Base-by-base conservation (phyloP, 192 early-diverging fungal species). In the Coemansia sp. region DNA sequence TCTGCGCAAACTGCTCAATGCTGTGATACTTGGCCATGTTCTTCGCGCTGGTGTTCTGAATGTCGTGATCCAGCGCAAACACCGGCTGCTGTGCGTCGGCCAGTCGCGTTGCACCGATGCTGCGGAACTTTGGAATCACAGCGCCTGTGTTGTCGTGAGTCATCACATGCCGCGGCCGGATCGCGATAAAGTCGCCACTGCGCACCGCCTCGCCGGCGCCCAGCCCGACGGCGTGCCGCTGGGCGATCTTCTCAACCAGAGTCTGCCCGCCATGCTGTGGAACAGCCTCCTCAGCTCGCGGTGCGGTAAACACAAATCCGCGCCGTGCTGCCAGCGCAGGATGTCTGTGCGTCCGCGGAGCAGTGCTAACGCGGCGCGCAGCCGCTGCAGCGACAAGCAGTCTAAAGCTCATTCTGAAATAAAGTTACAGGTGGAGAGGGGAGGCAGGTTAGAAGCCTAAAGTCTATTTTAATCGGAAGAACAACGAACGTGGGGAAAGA, bases 141-240 rank as follows among this genome's bases (percentile, higher is more conserved):
- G 93, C 91, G 21, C 91, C 95, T 8, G 95, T 97, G 75, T 97
- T 99, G 73, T 99, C 95, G 77, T 99, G 95, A 6, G 97, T 97
- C 87, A 98, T 88, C 27, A 96, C 85, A 72, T 93, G 92, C 41
- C 92, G 87, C 11, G 97, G 97, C 35, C 85, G 88, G 64, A 99
- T 95, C 19, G 88, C 86, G 22, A 99, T 92, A 85, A 94, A 99
- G 82, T 97, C 97, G 22, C 95, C 95, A 64, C 90, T 90, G 54
- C 76, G 83, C 52, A 97, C 94, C 24, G 68, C 74, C 38, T 86
- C 79, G 50, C 82, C 87, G 6, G 85, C 79, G 5, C 84, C 69
- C 7, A 95, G 75, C 41, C 90, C 91, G 5, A 94, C 84, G 3
- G 94, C 90, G 69, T 96, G 94, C 51, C 88, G 86, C 79, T 97